A percentile compares a stretch with the other conserved stretches of the same genome.
Conservation (phyloP, 2,329 filamentous ascomycete species). For the Arthrobotrys pseudoclavata region DNA sequence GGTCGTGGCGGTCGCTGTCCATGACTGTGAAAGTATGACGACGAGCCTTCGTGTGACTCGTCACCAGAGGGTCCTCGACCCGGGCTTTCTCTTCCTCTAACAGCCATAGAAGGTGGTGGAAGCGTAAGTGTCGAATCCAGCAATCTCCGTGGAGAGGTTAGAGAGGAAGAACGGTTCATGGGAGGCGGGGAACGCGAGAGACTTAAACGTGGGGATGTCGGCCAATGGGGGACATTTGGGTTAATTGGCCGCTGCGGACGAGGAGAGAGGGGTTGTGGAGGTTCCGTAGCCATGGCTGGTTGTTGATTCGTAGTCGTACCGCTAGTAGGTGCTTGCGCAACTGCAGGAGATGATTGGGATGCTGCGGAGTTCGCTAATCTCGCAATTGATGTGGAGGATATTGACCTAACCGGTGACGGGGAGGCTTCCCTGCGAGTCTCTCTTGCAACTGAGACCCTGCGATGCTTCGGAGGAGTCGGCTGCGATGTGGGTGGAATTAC, state of each 20-base stretch:
- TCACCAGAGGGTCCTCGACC: conserved; percentile 58
- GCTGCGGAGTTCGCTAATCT: conserved; percentile 42
- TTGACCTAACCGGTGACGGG: conserved; percentile 55
- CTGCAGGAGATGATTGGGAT: conserved; percentile 53
- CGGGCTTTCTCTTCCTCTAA: conserved; percentile 58
- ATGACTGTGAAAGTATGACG: conserved; percentile 47
- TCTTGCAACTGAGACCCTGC: conserved; percentile 55
- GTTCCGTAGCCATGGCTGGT: conserved; percentile 33
- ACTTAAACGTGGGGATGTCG: conserved; percentile 62
- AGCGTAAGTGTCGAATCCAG: conserved; percentile 59
- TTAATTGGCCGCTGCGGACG: conserved; percentile 56
- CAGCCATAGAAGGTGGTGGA: conserved; percentile 55
- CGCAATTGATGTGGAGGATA: conserved; percentile 56
- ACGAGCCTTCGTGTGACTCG: conserved; percentile 59
- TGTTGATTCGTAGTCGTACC: conserved; percentile 24
- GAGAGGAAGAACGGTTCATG: conserved; percentile 61
- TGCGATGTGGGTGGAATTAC: conserved; percentile 45
- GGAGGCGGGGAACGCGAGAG: conserved; percentile 62
- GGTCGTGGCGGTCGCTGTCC: conserved; percentile 60
- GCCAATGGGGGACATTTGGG: conserved; percentile 63
- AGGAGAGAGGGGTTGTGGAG: conserved; percentile 57
- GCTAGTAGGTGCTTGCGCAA: conserved; percentile 47
- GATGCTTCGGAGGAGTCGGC: conserved; percentile 44
- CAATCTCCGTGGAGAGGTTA: conserved; percentile 60
- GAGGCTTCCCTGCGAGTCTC: conserved; percentile 45